Evolutionary conservation across 2,329 filamentous ascomycete genomes (phyloP), one percentile per base, ranked within the genome.

Genomic region (Lasiodiplodia theobromae): DNA sequence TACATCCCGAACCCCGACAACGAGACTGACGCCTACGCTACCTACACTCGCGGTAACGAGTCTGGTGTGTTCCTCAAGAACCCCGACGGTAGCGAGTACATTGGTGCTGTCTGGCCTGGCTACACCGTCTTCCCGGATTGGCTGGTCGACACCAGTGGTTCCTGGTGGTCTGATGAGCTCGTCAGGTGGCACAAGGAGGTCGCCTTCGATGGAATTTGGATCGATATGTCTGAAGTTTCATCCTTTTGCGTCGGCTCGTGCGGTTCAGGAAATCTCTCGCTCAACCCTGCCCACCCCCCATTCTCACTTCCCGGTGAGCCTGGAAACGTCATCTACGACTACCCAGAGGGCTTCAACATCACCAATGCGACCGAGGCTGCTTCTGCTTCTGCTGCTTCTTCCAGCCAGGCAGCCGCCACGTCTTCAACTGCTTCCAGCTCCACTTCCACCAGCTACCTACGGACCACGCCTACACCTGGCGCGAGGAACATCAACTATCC

Each of bases 1-100:
- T 94, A 94, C 75, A 86, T 88, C 31, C 91, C 91, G 0, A 91
- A 93, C 72, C 89, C 90, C 0, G 81, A 87, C n/a, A 91, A 93
- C 74, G 82, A 83, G 1, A 87, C 83, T 47, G 91, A 93, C 69
- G 74, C 76, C 0, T 87, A 88, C 71, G 79, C 80, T 12, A 81
- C 82, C 0, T 88, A 86, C 71, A 80, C 80, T 3, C 78, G 84
- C 25, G 86, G 86, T 4, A 82, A 84, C 58, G 80, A 80, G 18
- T 80, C 82, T 1, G 81, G 81, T 66, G 78, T 83, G 2, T 88
- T 85, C 74, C 73, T 89, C 63, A 83, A 78, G 28, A 87, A 88
- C 69, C 84, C 84, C 0, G 85, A 87, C 74, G 85, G 85, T 21
- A 86, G 82, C 66, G 77, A 82, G 66, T 88, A 87, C 71, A 85